Evolutionary conservation across 2,329 filamentous ascomycete genomes (phyloP).

Genomic region (Botrytis elliptica): DNA sequence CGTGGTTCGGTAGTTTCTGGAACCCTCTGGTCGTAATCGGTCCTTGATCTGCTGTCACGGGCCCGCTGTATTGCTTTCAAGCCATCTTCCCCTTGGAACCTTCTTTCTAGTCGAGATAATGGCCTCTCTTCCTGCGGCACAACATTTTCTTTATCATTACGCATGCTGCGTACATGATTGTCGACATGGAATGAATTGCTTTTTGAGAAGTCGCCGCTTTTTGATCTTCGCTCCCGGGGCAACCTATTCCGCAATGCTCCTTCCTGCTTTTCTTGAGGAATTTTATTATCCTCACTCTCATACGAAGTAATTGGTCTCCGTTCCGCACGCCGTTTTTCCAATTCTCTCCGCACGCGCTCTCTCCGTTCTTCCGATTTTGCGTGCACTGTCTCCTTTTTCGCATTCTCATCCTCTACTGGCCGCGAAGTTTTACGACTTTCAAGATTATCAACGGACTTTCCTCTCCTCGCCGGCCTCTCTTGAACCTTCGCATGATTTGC

Average conservation of each 20-base stretch:
- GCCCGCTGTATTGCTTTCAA: conserved; percentile 14
- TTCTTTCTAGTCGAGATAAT: conserved; percentile 24
- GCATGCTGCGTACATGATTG: neutral
- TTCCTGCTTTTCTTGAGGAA: conserved; percentile 9
- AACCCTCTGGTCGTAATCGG: conserved; percentile 13
- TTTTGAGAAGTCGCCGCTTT: conserved; percentile 13
- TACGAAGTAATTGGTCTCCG: conserved; percentile 14
- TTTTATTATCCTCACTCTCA: conserved; percentile 14
- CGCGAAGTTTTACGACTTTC: neutral
- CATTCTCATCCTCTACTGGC: neutral
- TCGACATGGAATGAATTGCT: conserved; percentile 1
- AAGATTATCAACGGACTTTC: neutral
- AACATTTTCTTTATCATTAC: conserved; percentile 14
- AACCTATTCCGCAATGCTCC: conserved; percentile 1
- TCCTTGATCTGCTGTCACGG: conserved; percentile 7
- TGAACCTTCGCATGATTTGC: neutral
- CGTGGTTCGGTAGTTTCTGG: neutral
- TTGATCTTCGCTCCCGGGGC: conserved; percentile 13
- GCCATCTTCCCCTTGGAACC: conserved; percentile 12
- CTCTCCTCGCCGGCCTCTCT: neutral
- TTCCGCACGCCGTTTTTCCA: conserved; percentile 13
- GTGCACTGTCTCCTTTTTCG: neutral
- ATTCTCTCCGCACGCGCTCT: conserved; percentile 17
- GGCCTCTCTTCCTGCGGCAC: conserved; percentile 7
- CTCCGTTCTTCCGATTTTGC: conserved; percentile 12